Evolutionary conservation across 2,329 filamentous ascomycete species (phyloP), one percentile per base, ranked within the genome.

Genomic region (Tolypocladium amazonense): DNA sequence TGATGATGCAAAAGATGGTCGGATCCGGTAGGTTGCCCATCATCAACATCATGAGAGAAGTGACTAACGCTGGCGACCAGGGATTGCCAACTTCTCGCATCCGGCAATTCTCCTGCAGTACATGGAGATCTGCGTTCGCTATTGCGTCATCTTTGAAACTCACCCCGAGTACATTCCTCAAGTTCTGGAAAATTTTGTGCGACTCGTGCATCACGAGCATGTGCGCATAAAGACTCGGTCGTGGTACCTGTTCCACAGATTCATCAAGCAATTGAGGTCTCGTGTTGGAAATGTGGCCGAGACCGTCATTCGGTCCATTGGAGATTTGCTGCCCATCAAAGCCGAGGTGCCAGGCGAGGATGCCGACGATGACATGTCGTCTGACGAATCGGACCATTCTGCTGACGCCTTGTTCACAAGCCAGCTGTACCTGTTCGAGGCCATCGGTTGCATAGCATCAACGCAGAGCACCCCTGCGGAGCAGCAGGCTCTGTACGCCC

Each of bases 111-210:
- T 97, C 64, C 80, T 99, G 27, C 92, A 97, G 75, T 99, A 96
- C 70, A 97, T 99, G 92, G 94, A 99, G 73, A 96, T 96, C 41
- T 96, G 92, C 72, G 92, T 96, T 59, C 88, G 94, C 57, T 99
- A 99, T 75, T 90, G 88, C 71, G 84, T 87, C 35, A 96, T 97
- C 73, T 97, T 99, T 71, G 92, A 97, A 70, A 85, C 86, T 59
- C 89, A 96, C 69, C 81, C 86, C 37, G 80, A 88, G 27, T 87
- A 90, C 62, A 95, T 97, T 56, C 90, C 90, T 2, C 88, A 87
- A 64, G 91, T 94, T 1, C 80, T 99, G 50, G 92, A 97, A 69
- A 92, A 88, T 70, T 97, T 99, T 73, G 90, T 99, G 54, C 85
- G 87, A 15, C 83, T 97, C 56, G 90, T 94, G 4, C 95, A 97